Evolutionary conservation across 2,329 filamentous ascomycete species (phyloP).

Genomic region (Ustilaginoidea virens): DNA sequence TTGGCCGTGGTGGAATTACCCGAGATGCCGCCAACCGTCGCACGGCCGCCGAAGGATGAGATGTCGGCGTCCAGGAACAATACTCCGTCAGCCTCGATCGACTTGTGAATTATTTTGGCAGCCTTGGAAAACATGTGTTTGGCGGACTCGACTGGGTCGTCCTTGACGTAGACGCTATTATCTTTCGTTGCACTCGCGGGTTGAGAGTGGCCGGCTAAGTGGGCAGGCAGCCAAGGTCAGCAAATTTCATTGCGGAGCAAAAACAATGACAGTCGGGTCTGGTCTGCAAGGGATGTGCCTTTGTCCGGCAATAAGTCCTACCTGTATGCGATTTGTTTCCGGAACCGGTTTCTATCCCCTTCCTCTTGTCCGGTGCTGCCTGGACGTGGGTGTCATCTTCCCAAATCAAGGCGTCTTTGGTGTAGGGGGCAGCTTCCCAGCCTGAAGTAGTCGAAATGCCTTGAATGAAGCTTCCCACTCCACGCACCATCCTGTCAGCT

Average conservation of each 20-base stretch:
- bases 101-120: constrained; percentile 25
- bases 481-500: constrained; percentile 21
- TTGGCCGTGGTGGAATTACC: no score
- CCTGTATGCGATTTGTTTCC: no score
- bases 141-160: constrained; percentile 2
- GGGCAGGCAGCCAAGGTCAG: constrained; percentile 1
- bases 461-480: constrained; percentile 20
- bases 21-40: background rate
- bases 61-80: constrained; percentile 19
- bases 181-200: background rate
- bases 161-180: constrained; percentile 1
- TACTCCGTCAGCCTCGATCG: constrained; percentile 23
- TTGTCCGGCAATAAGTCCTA: no score
- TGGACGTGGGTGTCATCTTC: no score
- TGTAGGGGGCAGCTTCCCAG: constrained; percentile 8
- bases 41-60: constrained; percentile 7
- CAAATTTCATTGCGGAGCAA: no score
- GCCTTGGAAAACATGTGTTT: constrained; percentile 25
- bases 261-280: no score
- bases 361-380: no score
- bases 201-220: background rate
- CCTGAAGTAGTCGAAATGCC: constrained; percentile 14
- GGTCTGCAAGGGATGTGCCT: no score
- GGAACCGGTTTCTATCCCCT: no score
- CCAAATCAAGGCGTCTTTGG: no score